Evolutionary conservation across 192 early-diverging fungal genomes (phyloP).

Genomic region (Ramicandelaber brevisporus): DNA sequence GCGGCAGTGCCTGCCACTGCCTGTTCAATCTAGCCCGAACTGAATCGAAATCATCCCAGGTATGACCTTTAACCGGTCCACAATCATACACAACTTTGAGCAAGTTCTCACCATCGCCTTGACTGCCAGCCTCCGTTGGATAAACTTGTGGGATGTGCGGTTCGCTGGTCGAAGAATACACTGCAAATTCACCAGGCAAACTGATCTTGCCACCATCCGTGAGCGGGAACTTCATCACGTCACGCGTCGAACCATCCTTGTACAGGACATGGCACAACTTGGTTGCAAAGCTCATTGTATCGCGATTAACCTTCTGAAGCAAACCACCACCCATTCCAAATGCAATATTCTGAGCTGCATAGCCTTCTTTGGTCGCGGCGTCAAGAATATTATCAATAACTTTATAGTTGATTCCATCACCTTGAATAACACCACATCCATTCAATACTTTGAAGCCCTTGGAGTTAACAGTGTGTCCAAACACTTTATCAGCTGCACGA

Average conservation of each 20-base stretch:
- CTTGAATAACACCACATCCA: constrained; percentile 55
- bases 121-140: constrained; percentile 4
- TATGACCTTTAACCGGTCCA: constrained; percentile 8
- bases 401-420: constrained; percentile 42
- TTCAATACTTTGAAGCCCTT: constrained; percentile 60
- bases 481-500: constrained; percentile 38
- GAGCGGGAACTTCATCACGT: constrained; percentile 76
- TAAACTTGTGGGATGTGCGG: not conserved
- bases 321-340: constrained; percentile 79
- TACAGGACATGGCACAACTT: constrained; percentile 50
- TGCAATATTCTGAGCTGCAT: constrained; percentile 39
- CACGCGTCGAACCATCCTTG: constrained; percentile 28
- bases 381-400: constrained; percentile 25
- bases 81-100: constrained; percentile 36
- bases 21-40: constrained; percentile 22
- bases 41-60: constrained; percentile 32
- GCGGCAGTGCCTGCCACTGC: constrained; percentile 29
- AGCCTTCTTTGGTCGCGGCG: constrained; percentile 28
- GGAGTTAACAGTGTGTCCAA: constrained; percentile 34
- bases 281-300: constrained; percentile 65
- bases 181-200: constrained; percentile 34
- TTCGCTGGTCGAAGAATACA: constrained; percentile 7
- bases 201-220: constrained; percentile 40
- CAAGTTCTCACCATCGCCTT: constrained; percentile 11
- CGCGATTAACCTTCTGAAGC: constrained; percentile 64